Percentiles rank a stretch among this genome's conserved stretches.
phyloP scores from a whole-genome alignment of 2,329 filamentous ascomycete genomes.

The Monosporascus sp. region DNA sequence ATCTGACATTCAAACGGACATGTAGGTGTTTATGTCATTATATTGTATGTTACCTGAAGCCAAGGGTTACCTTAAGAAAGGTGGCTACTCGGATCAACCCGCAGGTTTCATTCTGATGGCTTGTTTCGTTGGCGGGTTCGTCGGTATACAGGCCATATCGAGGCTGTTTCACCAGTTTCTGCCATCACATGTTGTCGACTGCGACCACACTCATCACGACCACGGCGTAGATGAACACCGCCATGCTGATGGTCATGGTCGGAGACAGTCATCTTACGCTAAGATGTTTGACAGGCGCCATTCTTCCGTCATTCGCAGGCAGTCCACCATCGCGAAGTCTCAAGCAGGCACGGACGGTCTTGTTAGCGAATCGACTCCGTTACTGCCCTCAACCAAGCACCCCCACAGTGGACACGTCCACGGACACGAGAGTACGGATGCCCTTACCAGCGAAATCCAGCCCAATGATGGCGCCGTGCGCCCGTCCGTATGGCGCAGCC shows the following conservation, averaged over 20 bases:
- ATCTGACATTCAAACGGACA: background rate
- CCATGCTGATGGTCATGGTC: constrained; percentile 14
- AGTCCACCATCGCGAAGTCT: constrained; percentile 7
- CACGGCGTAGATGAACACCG: constrained; percentile 27
- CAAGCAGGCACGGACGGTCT: constrained; percentile 12
- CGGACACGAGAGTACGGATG: constrained; percentile 22
- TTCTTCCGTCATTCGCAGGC: constrained; percentile 5
- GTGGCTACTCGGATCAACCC: constrained; percentile 57
- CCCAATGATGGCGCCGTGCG: constrained; percentile 7
- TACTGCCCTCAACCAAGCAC: constrained; percentile 30
- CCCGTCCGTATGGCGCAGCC: constrained; percentile 11
- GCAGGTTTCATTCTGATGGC: constrained; percentile 66
- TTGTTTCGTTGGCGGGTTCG: constrained; percentile 65
- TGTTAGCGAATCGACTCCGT: constrained; percentile 41
- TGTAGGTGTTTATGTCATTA: constrained; percentile 80
- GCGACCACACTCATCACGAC: constrained; percentile 67
- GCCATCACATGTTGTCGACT: constrained; percentile 75
- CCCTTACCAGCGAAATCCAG: constrained; percentile 13
- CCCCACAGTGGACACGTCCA: constrained; percentile 18
- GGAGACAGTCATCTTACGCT: constrained; percentile 19
- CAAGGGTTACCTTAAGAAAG: constrained; percentile 67
- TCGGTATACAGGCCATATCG: constrained; percentile 71
- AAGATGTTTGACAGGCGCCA: constrained; percentile 16
- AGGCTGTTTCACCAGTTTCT: constrained; percentile 67
- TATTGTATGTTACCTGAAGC: constrained; percentile 91